A percentile compares a stretch with the other conserved stretches of the same genome.
Conservation (phyloP, 148 eudicot species). For the Gaultheria prostrata region DNA sequence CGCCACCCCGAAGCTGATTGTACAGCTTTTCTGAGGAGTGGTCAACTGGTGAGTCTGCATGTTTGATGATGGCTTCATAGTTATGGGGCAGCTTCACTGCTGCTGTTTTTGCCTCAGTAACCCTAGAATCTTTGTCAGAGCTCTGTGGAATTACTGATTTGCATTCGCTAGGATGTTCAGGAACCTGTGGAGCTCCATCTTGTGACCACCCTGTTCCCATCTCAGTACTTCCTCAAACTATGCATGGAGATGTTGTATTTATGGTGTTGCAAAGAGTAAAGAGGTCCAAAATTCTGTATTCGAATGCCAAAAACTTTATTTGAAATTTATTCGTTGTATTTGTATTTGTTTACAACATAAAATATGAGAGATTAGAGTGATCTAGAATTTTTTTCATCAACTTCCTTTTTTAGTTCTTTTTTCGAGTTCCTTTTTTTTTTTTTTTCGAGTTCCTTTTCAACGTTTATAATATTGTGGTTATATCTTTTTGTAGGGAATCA, state of each 20-base stretch:
- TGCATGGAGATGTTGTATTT: not conserved
- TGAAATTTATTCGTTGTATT: too few species aligned
- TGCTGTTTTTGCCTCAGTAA: not conserved
- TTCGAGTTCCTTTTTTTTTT: too few species aligned
- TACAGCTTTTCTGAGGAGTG: constrained; percentile 34
- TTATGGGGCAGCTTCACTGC: constrained; percentile 46
- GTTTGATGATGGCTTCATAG: constrained; percentile 39
- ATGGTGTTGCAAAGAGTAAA: not conserved
- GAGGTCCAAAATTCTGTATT: too few species aligned
- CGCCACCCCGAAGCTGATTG: constrained; percentile 43
- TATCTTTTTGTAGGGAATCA: too few species aligned
- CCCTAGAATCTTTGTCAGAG: not conserved
- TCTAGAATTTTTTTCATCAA: too few species aligned
- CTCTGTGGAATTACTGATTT: not conserved
- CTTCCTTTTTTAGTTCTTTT: too few species aligned
- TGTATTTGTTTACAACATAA: too few species aligned
- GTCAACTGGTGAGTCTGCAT: constrained; percentile 39
- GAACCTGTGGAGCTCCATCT: not conserved
- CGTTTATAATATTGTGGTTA: too few species aligned
- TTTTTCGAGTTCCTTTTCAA: too few species aligned
- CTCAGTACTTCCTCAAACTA: not conserved
- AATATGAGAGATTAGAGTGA: too few species aligned
- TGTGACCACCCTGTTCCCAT: constrained; percentile 15
- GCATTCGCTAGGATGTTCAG: not conserved
- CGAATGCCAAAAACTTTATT: too few species aligned